Evolutionary conservation across 352 stramenopile species (phyloP), one percentile per base, ranked within the genome.

Genomic region (Phytophthora multivora): DNA sequence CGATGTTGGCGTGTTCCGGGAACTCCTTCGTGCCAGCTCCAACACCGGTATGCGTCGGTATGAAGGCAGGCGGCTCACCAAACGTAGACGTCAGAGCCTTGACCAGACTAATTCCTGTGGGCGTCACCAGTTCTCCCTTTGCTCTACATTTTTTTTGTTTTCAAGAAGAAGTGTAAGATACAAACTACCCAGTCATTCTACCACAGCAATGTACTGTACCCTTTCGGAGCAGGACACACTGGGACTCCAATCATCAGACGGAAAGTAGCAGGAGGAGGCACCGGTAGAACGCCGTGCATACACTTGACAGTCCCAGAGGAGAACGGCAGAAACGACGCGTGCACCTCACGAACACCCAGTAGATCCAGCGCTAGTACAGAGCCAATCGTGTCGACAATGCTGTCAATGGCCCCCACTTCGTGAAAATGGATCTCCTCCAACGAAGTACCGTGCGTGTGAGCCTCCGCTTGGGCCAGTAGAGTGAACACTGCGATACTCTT

Each of bases 401-500:
- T 98, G 80, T 99, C 96, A 61, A 99, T 96, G 15, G 96, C 93
- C 19, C 97, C 97, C 5, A 99, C 97, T 75, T 99, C 97, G 71
- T 99, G 97, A 74, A 99, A 99, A 69, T 99, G 96, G 46, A 99
- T 96, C 59, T 84, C 65, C 10, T 99, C 91, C 23, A 98, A 60
- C 4, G 80, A 79, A 23, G 95, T 94, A 31, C 96, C 95, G 71
- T 99, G 97, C 28, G 95, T 98, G 25, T 91, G 75, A 19, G 96
- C 94, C 65, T 99, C 97, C 1, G 97, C 95, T 51, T 96, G 69
- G 3, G 96, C 97, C 21, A 99, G 73, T 16, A 89, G 78, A 5
- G 79, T 91, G 79, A 99, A 99, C 5, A 95, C 83, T 9, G 73
- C 68, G 21, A 98, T 83, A 54, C 93, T 97, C 49, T 93, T 89